Base-by-base conservation (phyloP, 352 stramenopile genomes). In the Phytophthora megakarya region DNA sequence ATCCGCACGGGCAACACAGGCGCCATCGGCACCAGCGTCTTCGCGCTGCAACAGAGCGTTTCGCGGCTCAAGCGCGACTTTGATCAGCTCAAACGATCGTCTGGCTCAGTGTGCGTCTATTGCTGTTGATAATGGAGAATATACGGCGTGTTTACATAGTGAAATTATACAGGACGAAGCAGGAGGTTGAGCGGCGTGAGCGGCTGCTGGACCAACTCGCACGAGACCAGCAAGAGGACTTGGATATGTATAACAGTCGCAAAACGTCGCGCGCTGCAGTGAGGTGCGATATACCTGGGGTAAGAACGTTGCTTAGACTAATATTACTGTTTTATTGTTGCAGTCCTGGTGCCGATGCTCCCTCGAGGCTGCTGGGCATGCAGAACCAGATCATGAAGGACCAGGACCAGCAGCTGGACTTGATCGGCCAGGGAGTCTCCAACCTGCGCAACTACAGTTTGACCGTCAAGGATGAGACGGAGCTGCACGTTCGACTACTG, bases 321-420 rank as follows among this genome's bases (percentile, higher is more conserved):
- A 45, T 19, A 46, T 16, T 43, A 44, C 37, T 32, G 35, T 67
- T 50, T 33, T 38, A 22, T 16, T 48, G 16, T 11, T 61, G 53
- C 61, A 78, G 70, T 62, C 65, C 70, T 49, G 69, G 61, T 6
- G 30, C 61, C 9, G 70, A 77, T 50, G 70, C 70, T n/a, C 66
- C 70, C 3, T 40, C 39, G 19, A 76, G 87, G 53, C 70, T 96
- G 54, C 62, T 96, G 19, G 82, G 77, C 43, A 92, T 96, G 78
- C 87, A 96, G 58, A 96, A 92, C 63, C 84, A 94, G 72, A 94
- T 96, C 46, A 96, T 96, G 85, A 93, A 93, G 75, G 87, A 96
- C 60, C 87, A 96, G 70, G 87, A 96, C 62, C 75, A 96, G 65
- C 85, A 94, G 61, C 72, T 96, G 40, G 82, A 92, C 33, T 63